Conservation (phyloP, 2,329 filamentous ascomycete genomes). For the Beauveria varroae region DNA sequence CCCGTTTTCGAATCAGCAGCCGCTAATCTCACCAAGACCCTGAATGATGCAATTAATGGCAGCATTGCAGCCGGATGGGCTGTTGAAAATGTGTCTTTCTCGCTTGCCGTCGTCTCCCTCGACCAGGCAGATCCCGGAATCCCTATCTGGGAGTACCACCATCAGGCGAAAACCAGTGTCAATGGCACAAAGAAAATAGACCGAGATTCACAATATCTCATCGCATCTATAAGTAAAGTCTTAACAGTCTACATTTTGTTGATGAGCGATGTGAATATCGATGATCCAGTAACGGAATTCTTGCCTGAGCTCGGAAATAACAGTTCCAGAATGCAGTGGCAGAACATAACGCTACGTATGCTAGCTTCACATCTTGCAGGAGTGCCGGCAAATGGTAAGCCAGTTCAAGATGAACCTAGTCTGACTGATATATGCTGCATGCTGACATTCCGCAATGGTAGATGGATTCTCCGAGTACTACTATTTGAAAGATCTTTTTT, state of each 20-base stretch:
- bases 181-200: constrained; percentile 26
- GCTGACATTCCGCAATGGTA: constrained; percentile 1
- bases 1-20: constrained; percentile 22
- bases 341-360: constrained; percentile 28
- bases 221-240: constrained; percentile 33
- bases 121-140: constrained; percentile 18
- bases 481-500: constrained; percentile 26
- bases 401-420: neutral
- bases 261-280: constrained; percentile 26
- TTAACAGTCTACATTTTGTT: constrained; percentile 30
- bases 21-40: constrained; percentile 19
- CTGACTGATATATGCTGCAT: neutral
- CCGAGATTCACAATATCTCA: constrained; percentile 32
- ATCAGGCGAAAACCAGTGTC: constrained; percentile 26
- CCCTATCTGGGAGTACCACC: constrained; percentile 35
- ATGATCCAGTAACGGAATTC: constrained; percentile 26
- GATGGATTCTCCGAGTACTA: constrained; percentile 31
- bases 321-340: constrained; percentile 22
- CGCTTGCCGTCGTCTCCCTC: constrained; percentile 26
- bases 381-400: constrained; percentile 28
- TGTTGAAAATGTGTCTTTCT: constrained; percentile 30
- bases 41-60: constrained; percentile 15
- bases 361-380: constrained; percentile 31
- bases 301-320: constrained; percentile 24
- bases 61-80: constrained; percentile 27